These are phyloP conservation scores for Gillenia trifoliata DNA, from an alignment of 306 rosid species.

Conservation along the genomic window DNA sequence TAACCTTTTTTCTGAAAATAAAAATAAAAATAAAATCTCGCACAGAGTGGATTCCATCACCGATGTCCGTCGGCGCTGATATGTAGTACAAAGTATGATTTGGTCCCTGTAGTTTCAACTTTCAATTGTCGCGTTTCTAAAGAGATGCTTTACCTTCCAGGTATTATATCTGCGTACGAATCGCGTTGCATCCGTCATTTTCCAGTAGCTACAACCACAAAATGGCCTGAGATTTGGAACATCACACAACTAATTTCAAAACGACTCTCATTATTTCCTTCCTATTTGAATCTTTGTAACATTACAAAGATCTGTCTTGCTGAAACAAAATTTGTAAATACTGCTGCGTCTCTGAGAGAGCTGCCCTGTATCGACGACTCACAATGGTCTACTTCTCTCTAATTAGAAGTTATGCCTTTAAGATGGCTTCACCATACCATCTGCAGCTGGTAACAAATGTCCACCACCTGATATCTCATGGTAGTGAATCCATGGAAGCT, in stretches of 20 bases:
- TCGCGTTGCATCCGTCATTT: neutral
- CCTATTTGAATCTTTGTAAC: neutral
- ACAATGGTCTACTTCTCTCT: conserved; percentile 13
- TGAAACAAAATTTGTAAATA: neutral
- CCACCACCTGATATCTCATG: conserved; percentile 68
- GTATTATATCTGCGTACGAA: neutral
- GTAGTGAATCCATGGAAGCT: conserved; percentile 65
- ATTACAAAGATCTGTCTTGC: neutral
- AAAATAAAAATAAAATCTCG: too few relatives aligned
- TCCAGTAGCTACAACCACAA: neutral
- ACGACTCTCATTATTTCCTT: too few relatives aligned
- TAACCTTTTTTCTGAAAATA: too few relatives aligned
- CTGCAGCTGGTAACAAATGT: conserved; percentile 34
- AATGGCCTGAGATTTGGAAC: too few relatives aligned
- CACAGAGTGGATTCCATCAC: too few relatives aligned
- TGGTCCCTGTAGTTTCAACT: too few relatives aligned
- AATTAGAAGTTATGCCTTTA: conserved; percentile 29
- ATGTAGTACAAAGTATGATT: too few relatives aligned
- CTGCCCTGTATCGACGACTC: neutral
- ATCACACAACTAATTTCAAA: neutral
- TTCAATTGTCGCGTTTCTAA: too few relatives aligned
- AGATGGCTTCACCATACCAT: conserved; percentile 28
- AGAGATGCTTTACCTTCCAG: neutral
- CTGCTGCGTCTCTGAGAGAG: neutral
- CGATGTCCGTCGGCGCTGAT: too few relatives aligned